Evolutionary conservation across 768 basidiomycete genomes (phyloP).

Genomic region (Mycena galericulata): DNA sequence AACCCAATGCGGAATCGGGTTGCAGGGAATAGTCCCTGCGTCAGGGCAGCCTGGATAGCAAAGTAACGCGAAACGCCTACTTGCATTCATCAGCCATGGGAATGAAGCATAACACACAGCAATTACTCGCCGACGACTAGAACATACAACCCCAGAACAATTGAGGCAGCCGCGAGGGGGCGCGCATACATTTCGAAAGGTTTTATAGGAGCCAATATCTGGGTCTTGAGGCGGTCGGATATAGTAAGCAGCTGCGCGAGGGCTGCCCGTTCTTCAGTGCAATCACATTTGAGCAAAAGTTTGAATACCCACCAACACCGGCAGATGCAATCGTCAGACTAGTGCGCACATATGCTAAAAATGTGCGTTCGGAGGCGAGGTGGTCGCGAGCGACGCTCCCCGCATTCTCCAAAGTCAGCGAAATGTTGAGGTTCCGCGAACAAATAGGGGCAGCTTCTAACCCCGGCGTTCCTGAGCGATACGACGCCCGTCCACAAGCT

Average conservation of each 20-base stretch:
- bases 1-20: conserved; percentile 48
- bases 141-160: conserved; percentile 16
- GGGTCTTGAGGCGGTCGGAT: background rate
- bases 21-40: conserved; percentile 53
- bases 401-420: conserved; percentile 49
- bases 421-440: background rate
- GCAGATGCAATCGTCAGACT: conserved; percentile 55
- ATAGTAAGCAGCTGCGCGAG: conserved; percentile 19
- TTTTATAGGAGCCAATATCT: background rate
- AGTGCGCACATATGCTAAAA: conserved; percentile 59
- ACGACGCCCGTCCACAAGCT: too few species aligned
- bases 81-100: background rate
- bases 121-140: background rate
- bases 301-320: conserved; percentile 47
- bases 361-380: conserved; percentile 57
- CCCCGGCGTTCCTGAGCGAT: too few species aligned
- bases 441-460: too few species aligned
- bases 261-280: background rate
- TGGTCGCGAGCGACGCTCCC: conserved; percentile 61
- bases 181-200: conserved; percentile 10
- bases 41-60: conserved; percentile 49
- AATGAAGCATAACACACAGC: background rate
- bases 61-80: conserved; percentile 41
- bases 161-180: conserved; percentile 1
- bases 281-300: background rate